These are phyloP conservation scores for Ganoderma multipileum DNA, from an alignment of 1,284 basidiomycete genomes.

Conservation along the genomic window DNA sequence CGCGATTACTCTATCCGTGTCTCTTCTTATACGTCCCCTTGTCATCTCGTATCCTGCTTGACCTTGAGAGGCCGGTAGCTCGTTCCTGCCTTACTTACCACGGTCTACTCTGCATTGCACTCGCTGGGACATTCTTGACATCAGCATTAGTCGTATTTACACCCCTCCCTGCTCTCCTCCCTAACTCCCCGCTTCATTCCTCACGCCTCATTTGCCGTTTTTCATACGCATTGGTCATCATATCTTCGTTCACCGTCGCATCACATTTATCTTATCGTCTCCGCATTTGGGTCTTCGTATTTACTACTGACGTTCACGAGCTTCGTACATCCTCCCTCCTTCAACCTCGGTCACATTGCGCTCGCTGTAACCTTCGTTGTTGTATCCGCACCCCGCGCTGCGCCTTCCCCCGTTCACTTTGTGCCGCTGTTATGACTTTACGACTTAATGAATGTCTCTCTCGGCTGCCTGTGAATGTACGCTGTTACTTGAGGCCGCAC, in stretches of 20 bases:
- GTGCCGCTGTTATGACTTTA: slow-evolving; percentile 27
- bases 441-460: slow-evolving; percentile 26
- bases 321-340: background rate
- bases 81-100: background rate
- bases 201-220: slow-evolving; percentile 2
- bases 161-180: slow-evolving; percentile 13
- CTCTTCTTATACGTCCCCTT: slow-evolving; percentile 10
- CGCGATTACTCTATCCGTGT: slow-evolving; percentile 16
- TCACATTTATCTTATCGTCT: slow-evolving; percentile 25
- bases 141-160: background rate
- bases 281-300: slow-evolving; percentile 8
- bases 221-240: background rate
- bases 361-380: background rate
- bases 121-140: slow-evolving; percentile 22
- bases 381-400: slow-evolving; percentile 16
- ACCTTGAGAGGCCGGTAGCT: slow-evolving; percentile 14
- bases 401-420: slow-evolving; percentile 11
- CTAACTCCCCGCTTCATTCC: background rate
- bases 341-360: slow-evolving; percentile 4
- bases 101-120: background rate
- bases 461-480: slow-evolving; percentile 21
- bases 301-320: slow-evolving; percentile 1
- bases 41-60: background rate
- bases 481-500: slow-evolving; percentile 18
- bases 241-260: slow-evolving; percentile 12